Base-by-base conservation (phyloP, 176 grass and related monocot species). In the Neostapfia colusana region DNA sequence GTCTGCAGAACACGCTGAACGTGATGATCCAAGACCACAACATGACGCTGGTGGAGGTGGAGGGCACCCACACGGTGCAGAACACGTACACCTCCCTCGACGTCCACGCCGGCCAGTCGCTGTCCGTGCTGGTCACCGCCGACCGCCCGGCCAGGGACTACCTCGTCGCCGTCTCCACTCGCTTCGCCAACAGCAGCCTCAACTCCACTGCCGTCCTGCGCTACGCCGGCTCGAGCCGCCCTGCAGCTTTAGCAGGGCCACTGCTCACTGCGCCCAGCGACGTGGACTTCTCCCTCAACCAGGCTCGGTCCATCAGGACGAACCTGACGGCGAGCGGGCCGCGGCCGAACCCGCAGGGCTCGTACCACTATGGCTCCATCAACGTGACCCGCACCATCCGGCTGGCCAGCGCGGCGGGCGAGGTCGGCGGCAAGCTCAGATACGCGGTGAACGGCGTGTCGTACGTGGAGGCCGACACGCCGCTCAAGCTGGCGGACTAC, bases 311-410 rank as follows among this genome's bases (percentile, higher is more conserved):
- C 8, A 84, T 93, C 59, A 71, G 95, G 82, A 93, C 84, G 36
- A 93, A 97, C 67, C 79, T 97, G 8, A 93, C 86, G 24, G 95
- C 95, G 75, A 97, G 91, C 31, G 95, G 95, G 50, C 95, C 89
- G 3, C 73, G 95, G 77, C 89, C 95, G 2, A 97, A 97, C 81
- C 95, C 95, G 20, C 95, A 97, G 65, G 95, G 95, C 9, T 93
- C 91, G 3, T 97, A 97, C 79, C 95, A 86, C 86, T 97, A 93
- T 50, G 95, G 95, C 11, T 84, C 81, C 14, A 93, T 97, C 68
- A 89, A 89, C 51, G 86, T 97, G 77, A 92, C 75, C 16, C 86
- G 95, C 15, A 90, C 89, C 70, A 82, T 97, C 71, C 76, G 84
- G 44, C 76, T 97, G 18, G 84, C 86, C 36, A 93, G 60, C 89